These are phyloP conservation scores for Ascoidea tarda DNA, from an alignment of 805 yeast genomes.

Conservation along the genomic window DNA sequence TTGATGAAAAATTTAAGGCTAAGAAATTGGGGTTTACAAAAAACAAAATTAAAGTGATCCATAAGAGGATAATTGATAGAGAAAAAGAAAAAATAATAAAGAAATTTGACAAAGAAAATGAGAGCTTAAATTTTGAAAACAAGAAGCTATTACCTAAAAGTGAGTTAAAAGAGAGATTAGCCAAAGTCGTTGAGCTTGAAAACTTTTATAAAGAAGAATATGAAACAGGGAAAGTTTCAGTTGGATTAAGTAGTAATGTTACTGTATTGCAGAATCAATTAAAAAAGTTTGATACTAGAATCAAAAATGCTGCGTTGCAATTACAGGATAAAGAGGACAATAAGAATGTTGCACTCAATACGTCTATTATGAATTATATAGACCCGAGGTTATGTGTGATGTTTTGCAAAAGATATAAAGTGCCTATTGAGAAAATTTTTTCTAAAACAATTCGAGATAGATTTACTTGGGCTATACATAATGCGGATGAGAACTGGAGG, in stretches of 20 bases:
- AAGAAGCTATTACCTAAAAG: constrained; percentile 37
- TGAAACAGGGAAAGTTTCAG: constrained; percentile 29
- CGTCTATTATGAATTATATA: constrained; percentile 88
- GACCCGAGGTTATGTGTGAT: constrained; percentile 87
- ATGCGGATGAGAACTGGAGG: constrained; percentile 78
- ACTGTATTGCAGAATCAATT: constrained; percentile 66
- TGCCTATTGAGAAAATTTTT: constrained; percentile 85
- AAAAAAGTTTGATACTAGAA: constrained; percentile 58
- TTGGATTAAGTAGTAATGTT: constrained; percentile 19
- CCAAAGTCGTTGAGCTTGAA: constrained; percentile 36
- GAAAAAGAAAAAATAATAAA: constrained; percentile 51
- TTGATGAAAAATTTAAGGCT: constrained; percentile 39
- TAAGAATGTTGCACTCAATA: constrained; percentile 83
- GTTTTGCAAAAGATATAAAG: constrained; percentile 73
- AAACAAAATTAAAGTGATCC: constrained; percentile 48
- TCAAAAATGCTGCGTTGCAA: constrained; percentile 53
- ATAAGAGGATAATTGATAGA: constrained; percentile 42
- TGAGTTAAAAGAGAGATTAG: constrained; percentile 44
- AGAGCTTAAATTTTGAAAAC: constrained; percentile 46
- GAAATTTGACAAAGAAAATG: constrained; percentile 66
- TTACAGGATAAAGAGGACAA: constrained; percentile 89
- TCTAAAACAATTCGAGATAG: constrained; percentile 86
- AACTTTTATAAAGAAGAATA: constrained; percentile 42
- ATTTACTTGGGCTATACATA: constrained; percentile 92
- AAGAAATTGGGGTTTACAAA: constrained; percentile 45